Conservation (phyloP, 768 basidiomycete genomes). For the Porphyrellus cyaneotinctus region DNA sequence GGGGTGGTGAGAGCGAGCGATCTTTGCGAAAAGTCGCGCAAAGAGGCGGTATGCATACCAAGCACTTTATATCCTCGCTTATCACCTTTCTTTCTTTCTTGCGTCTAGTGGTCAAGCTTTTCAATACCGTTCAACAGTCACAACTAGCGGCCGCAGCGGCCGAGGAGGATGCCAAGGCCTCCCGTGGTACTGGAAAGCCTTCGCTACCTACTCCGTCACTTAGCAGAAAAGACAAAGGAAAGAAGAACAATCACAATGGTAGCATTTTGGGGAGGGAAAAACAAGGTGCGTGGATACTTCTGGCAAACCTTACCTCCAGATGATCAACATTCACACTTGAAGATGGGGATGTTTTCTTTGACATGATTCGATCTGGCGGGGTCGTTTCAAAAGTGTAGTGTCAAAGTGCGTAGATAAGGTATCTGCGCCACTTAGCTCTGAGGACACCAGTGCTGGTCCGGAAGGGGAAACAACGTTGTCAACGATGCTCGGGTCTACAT, state of each 20-base stretch:
- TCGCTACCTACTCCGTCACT: conserved; percentile 63
- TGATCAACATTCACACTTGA: conserved; percentile 34
- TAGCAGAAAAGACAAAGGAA: conserved; percentile 42
- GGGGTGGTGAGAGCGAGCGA: conserved; percentile 82
- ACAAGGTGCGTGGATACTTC: conserved; percentile 43
- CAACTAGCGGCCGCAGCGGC: conserved; percentile 53
- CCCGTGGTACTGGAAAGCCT: conserved; percentile 70
- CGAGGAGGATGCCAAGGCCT: conserved; percentile 54
- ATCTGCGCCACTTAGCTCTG: too few relatives aligned
- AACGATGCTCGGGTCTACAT: too few relatives aligned
- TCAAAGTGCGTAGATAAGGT: neutral
- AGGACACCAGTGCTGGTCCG: too few relatives aligned
- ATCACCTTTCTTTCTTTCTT: neutral
- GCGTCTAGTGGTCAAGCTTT: conserved; percentile 69
- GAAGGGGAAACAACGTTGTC: too few relatives aligned
- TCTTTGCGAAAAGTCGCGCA: conserved; percentile 80
- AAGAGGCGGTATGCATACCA: conserved; percentile 60
- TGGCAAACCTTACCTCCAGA: conserved; percentile 2
- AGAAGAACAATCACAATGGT: conserved; percentile 52
- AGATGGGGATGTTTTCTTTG: conserved; percentile 68
- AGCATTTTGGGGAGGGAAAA: conserved; percentile 52
- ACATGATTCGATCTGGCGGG: conserved; percentile 78
- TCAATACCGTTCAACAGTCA: conserved; percentile 82
- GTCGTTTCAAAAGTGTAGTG: conserved; percentile 64
- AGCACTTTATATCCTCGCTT: neutral